These are phyloP conservation scores for Theileria orientalis DNA, from an alignment of 169 alveolate species.

Conservation along the genomic window DNA sequence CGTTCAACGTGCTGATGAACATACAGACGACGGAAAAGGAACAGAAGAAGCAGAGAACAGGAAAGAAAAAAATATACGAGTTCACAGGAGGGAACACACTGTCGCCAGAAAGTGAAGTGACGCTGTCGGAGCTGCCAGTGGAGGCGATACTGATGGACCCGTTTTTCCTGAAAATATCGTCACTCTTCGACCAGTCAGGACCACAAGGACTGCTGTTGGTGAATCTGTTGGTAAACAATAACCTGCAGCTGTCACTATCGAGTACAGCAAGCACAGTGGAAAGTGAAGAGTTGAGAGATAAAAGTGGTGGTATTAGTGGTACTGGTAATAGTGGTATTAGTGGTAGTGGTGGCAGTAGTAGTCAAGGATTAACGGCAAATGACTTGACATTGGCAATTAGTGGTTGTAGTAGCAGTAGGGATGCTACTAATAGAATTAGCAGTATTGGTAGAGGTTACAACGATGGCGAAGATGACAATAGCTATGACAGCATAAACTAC, in stretches of 20 bases:
- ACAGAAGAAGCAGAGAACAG: background rate
- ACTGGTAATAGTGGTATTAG: too few species aligned
- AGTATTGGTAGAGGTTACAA: background rate
- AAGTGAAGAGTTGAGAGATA: background rate
- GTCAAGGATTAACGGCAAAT: too few species aligned
- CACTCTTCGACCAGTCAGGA: slow-evolving; percentile 61
- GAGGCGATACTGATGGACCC: slow-evolving; percentile 60
- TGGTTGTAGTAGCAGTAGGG: background rate
- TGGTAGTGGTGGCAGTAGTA: too few species aligned
- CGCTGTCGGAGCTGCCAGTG: slow-evolving; percentile 48
- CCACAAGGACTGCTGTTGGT: slow-evolving; percentile 55
- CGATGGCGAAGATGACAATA: background rate
- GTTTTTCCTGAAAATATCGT: slow-evolving; percentile 60
- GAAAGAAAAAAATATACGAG: slow-evolving; percentile 6
- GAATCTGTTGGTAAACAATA: slow-evolving; percentile 28
- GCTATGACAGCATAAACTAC: too few species aligned
- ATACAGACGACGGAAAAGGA: slow-evolving; percentile 63
- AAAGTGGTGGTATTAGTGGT: too few species aligned
- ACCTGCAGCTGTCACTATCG: background rate
- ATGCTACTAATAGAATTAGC: background rate
- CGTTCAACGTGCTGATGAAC: slow-evolving; percentile 71
- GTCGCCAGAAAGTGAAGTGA: slow-evolving; percentile 49
- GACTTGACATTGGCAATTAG: too few species aligned
- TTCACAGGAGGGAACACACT: slow-evolving; percentile 34
- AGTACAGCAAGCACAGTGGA: background rate